Evolutionary conservation across 495 filamentous ascomycete genomes (phyloP).

Genomic region (Aspergillus diversus): DNA sequence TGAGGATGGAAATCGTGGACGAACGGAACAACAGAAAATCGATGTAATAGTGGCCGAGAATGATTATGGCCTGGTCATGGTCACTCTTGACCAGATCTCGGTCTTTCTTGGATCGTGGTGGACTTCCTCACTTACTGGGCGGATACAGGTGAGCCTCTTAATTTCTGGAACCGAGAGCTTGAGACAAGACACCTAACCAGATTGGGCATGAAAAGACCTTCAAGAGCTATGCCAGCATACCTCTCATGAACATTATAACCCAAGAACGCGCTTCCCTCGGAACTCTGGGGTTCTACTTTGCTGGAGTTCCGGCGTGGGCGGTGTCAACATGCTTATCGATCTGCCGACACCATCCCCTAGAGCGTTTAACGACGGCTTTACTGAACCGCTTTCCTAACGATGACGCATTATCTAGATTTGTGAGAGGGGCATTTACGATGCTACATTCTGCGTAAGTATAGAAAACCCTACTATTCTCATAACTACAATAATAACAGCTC

Average conservation of each 20-base stretch:
- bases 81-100: conserved; percentile 44
- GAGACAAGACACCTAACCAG: conserved; percentile 6
- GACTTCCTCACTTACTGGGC: conserved; percentile 45
- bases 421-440: conserved; percentile 36
- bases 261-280: conserved; percentile 42
- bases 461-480: not conserved
- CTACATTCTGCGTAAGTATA: conserved; percentile 40
- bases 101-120: conserved; percentile 49
- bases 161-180: not conserved
- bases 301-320: conserved; percentile 51
- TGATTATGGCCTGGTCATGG: conserved; percentile 53
- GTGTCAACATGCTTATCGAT: conserved; percentile 45
- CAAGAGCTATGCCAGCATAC: conserved; percentile 43
- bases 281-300: conserved; percentile 45
- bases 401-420: conserved; percentile 29
- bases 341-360: conserved; percentile 44
- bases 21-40: conserved; percentile 47
- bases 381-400: conserved; percentile 34
- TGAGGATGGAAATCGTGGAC: conserved; percentile 41
- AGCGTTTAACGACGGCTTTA: conserved; percentile 36
- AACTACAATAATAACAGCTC: conserved; percentile 20
- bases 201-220: conserved; percentile 42
- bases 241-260: conserved; percentile 43
- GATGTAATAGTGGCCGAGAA: conserved; percentile 51
- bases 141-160: conserved; percentile 48